Evolutionary conservation across 176 grass and related monocot genomes (phyloP), one percentile per base, ranked within the genome.

Genomic region (Avena insularis): DNA sequence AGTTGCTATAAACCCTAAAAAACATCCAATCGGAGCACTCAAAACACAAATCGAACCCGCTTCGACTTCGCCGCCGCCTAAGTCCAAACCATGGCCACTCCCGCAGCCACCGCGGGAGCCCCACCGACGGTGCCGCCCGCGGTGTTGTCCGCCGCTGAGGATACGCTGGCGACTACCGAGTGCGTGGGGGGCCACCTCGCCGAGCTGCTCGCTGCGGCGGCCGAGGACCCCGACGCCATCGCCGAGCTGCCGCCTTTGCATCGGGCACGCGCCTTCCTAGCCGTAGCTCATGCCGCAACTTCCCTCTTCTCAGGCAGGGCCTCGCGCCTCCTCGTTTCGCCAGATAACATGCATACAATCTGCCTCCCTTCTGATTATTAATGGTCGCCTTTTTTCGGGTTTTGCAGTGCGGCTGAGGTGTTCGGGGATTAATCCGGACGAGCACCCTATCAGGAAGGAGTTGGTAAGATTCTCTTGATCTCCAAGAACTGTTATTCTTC

Each of bases 381-480:
- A 1, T 47, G 35, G 65, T 38, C 5, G 46, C 46, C 7, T 19
- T 57, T 83, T 67, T 29, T 1, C 46, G 1, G 9, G 71, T 61
- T 68, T 83, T 87, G 43, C 87, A 96, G 97, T 89, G 79, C 89
- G 88, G 80, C 85, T 96, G 84, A 89, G 91, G 67, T 96, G 97
- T 88, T 88, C 84, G 4, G 97, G 97, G 19, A 59, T 99, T 61
- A 86, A 94, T 66, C 92, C 94, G 63, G 94, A 94, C 4, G 85
- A 94, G 53, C 97, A 99, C 67, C 92, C 94, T 60, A 91, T 99
- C 53, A 88, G 15, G n/a, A 94, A 96, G 87, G 97, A 99, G 47
- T 89, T 93, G 72, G 94, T 94, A 86, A 91, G 94, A 55, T 50
- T 56, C 36, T 85, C 51, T 61, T 73, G 4, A 21, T 55, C 47